A percentile compares a stretch with the other conserved stretches of the same genome.
Conservation (phyloP, 495 filamentous ascomycete genomes). For the Neurospora tetraspora region DNA sequence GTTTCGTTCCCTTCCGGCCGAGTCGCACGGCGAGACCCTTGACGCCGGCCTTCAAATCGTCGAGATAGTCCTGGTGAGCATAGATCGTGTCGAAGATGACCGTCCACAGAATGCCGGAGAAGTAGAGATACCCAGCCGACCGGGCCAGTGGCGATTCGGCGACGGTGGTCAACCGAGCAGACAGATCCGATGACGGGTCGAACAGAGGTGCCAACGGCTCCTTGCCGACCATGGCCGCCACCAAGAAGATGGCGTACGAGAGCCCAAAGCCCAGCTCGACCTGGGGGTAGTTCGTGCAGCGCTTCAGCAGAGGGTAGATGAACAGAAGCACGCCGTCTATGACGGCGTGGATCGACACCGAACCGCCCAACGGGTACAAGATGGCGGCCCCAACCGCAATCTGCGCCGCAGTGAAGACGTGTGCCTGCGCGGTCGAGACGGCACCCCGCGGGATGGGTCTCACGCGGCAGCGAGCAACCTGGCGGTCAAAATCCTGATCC, state of each 20-base stretch:
- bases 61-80: slow-evolving; percentile 20
- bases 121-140: slow-evolving; percentile 1
- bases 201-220: slow-evolving; percentile 5
- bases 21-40: slow-evolving; percentile 14
- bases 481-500: slow-evolving; percentile 31
- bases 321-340: not conserved
- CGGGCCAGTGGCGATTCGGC: not conserved
- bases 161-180: no score
- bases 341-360: not conserved
- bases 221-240: slow-evolving; percentile 2
- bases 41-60: slow-evolving; percentile 20
- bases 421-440: slow-evolving; percentile 21
- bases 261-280: slow-evolving; percentile 10
- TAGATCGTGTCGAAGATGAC: slow-evolving; percentile 25
- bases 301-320: slow-evolving; percentile 14
- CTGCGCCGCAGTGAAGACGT: slow-evolving; percentile 24
- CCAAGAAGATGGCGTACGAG: slow-evolving; percentile 8
- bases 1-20: not conserved
- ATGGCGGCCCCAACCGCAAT: not conserved
- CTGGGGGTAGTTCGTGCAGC: slow-evolving; percentile 16
- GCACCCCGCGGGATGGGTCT: slow-evolving; percentile 37
- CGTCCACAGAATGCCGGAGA: slow-evolving; percentile 14
- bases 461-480: slow-evolving; percentile 23
- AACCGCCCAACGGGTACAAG: not conserved
- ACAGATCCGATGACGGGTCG: slow-evolving; percentile 8